Conservation (phyloP, 208 protist genomes). For the Porcisia deanei region DNA sequence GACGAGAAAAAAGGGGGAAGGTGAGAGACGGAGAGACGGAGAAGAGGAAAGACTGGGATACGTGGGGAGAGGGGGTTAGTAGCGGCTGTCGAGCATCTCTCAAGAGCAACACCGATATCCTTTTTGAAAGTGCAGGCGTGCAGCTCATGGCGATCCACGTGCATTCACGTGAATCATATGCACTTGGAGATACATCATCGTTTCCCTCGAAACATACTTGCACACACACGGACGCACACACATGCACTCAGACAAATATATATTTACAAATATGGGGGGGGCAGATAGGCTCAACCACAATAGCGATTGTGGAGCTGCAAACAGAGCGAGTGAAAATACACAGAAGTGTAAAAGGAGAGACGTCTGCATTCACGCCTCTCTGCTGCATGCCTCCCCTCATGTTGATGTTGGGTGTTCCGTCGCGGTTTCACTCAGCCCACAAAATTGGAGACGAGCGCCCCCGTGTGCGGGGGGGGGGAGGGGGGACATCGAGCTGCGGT, state of each 20-base stretch:
- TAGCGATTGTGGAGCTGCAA: not conserved
- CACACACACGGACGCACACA: not conserved
- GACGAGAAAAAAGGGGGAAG: too few species aligned
- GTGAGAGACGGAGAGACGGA: not conserved
- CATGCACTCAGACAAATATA: not conserved
- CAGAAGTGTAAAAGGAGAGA: not conserved
- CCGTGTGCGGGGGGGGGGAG: too few species aligned
- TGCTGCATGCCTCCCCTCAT: too few species aligned
- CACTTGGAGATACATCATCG: not conserved
- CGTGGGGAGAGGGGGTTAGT: not conserved
- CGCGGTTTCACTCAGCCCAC: too few species aligned
- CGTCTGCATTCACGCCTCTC: not conserved
- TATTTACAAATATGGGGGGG: not conserved
- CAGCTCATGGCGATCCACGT: not conserved
- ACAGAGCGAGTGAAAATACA: not conserved
- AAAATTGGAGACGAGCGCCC: too few species aligned
- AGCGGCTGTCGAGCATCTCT: not conserved
- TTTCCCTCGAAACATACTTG: not conserved
- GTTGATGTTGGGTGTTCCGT: too few species aligned
- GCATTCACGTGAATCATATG: not conserved
- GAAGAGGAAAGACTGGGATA: not conserved
- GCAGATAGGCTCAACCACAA: conserved; percentile 2
- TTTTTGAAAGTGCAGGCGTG: not conserved
- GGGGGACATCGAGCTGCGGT: too few species aligned
- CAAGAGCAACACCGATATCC: not conserved